These are phyloP conservation scores for Trichoderma sp. DNA, from an alignment of 2,329 filamentous ascomycete species.

Conservation along the genomic window DNA sequence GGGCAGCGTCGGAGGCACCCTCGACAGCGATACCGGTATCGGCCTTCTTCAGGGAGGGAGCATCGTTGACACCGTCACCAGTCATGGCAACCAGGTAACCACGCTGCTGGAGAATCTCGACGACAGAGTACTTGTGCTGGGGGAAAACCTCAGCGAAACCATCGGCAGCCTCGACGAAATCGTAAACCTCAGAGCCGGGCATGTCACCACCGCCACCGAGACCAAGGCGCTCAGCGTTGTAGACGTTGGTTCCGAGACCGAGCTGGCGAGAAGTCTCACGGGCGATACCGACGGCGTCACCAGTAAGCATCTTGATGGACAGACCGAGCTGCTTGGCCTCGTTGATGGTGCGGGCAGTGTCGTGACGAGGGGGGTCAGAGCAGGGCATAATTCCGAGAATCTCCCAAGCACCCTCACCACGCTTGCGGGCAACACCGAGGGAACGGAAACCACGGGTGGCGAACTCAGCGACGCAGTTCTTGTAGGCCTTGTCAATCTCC, in stretches of 20 bases:
- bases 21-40: conserved; percentile 95
- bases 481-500: conserved; percentile 79
- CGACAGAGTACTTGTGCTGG: conserved; percentile 93
- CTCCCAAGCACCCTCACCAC: conserved; percentile 79
- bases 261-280: conserved; percentile 90
- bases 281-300: conserved; percentile 90
- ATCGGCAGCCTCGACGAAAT: conserved; percentile 93
- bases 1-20: conserved; percentile 86
- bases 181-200: conserved; percentile 90
- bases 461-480: conserved; percentile 90
- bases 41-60: conserved; percentile 90
- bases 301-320: conserved; percentile 94
- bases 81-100: conserved; percentile 95
- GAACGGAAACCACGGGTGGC: conserved; percentile 92
- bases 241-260: conserved; percentile 88
- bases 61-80: conserved; percentile 93
- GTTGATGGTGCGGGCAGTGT: conserved; percentile 86
- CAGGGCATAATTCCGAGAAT: conserved; percentile 95
- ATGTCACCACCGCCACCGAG: conserved; percentile 88
- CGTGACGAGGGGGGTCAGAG: conserved; percentile 86
- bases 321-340: conserved; percentile 86
- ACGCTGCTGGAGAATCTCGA: conserved; percentile 91
- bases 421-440: conserved; percentile 89
- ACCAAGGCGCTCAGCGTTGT: conserved; percentile 90
- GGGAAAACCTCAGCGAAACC: conserved; percentile 94